These are phyloP conservation scores for Phytophthora ohioensis DNA, from an alignment of 352 stramenopile species.

Conservation along the genomic window DNA sequence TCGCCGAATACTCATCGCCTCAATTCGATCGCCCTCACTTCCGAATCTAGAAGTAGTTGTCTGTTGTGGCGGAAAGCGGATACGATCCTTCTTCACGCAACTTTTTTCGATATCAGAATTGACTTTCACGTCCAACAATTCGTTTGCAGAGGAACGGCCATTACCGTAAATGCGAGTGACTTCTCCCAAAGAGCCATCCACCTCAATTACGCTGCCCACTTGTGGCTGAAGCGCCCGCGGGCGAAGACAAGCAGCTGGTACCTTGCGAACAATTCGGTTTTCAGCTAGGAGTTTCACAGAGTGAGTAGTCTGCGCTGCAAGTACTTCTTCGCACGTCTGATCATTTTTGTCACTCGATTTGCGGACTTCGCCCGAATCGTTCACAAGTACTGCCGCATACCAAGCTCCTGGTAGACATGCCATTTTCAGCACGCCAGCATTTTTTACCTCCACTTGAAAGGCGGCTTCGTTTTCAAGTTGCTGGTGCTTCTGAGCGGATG, in stretches of 20 bases:
- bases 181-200: constrained; percentile 72
- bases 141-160: constrained; percentile 23
- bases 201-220: constrained; percentile 76
- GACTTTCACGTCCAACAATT: constrained; percentile 62
- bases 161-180: constrained; percentile 55
- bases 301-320: constrained; percentile 35
- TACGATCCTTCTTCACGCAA: constrained; percentile 59
- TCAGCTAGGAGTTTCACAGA: constrained; percentile 54
- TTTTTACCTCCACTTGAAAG: constrained; percentile 67
- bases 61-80: constrained; percentile 54
- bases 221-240: constrained; percentile 48
- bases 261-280: constrained; percentile 52
- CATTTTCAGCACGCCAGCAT: constrained; percentile 41
- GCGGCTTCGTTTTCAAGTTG: constrained; percentile 24
- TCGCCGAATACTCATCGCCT: constrained; percentile 78
- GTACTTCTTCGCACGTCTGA: constrained; percentile 30
- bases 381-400: constrained; percentile 62
- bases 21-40: constrained; percentile 47
- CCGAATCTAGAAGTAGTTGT: constrained; percentile 12
- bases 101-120: constrained; percentile 60
- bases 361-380: constrained; percentile 21
- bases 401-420: constrained; percentile 61
- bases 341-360: constrained; percentile 18
- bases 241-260: constrained; percentile 56
- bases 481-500: constrained; percentile 32